phyloP scores from a whole-genome alignment of 345 rosid species.

The Citrus trifoliata region DNA sequence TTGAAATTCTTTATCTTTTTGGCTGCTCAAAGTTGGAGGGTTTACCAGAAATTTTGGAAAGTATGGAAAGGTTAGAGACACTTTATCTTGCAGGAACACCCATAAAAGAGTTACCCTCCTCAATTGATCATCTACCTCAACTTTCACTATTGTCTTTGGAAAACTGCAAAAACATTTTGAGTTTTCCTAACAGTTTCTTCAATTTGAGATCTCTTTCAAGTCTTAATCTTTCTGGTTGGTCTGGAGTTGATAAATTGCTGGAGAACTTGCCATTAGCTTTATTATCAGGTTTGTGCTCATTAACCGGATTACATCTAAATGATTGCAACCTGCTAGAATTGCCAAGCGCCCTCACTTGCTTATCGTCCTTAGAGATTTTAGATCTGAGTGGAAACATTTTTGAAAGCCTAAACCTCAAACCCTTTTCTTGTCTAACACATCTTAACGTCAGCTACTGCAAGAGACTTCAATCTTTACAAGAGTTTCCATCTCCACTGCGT shows the following conservation, averaged over 20 bases:
- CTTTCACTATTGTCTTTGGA: not conserved
- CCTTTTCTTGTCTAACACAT: not conserved
- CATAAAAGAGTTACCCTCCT: constrained; percentile 8
- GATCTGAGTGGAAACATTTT: constrained; percentile 1
- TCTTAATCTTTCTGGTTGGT: constrained; percentile 1
- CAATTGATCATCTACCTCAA: not conserved
- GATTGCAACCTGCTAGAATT: not conserved
- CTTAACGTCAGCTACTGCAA: constrained; percentile 5
- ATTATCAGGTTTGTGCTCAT: not conserved
- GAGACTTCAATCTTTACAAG: not conserved
- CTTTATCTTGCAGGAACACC: not conserved
- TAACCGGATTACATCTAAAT: not conserved
- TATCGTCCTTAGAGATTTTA: not conserved
- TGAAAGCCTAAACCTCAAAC: constrained; percentile 2
- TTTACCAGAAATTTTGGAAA: not conserved
- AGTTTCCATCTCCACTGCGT: not conserved
- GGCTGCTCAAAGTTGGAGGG: not conserved
- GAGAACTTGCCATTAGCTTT: not conserved
- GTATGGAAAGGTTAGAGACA: not conserved
- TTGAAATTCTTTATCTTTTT: not conserved
- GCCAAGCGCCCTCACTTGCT: not conserved
- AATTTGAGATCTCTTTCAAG: constrained; percentile 1
- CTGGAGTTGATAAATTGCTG: not conserved
- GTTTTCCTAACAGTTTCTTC: not conserved
- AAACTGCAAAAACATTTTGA: constrained; percentile 2